These are phyloP conservation scores for Chaetoceros muelleri DNA, from an alignment of 108 stramenopile species.

Conservation along the genomic window DNA sequence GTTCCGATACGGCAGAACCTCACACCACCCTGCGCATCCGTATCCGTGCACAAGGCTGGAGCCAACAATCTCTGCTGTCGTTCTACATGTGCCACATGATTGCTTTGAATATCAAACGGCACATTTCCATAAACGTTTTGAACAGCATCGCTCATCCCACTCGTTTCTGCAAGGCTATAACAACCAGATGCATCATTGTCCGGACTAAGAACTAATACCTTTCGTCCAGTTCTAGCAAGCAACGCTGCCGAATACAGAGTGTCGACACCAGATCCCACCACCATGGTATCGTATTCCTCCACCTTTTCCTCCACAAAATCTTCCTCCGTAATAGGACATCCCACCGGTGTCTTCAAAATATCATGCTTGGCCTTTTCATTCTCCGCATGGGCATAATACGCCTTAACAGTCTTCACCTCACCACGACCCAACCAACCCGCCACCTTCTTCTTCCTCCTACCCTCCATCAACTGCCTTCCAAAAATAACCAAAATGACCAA, in stretches of 20 bases:
- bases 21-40: conserved; percentile 73
- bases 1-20: conserved; percentile 74
- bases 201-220: conserved; percentile 48
- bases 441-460: conserved; percentile 32
- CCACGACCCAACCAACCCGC: conserved; percentile 15
- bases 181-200: conserved; percentile 68
- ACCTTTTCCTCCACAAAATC: conserved; percentile 18
- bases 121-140: conserved; percentile 22
- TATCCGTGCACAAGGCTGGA: conserved; percentile 55
- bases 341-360: conserved; percentile 45
- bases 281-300: conserved; percentile 60
- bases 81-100: conserved; percentile 38
- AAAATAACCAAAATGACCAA: conserved; percentile 56
- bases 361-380: conserved; percentile 35
- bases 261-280: conserved; percentile 69
- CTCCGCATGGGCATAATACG: conserved; percentile 15
- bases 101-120: conserved; percentile 61
- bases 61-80: conserved; percentile 56
- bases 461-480: conserved; percentile 28
- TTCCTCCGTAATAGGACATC: conserved; percentile 27
- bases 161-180: conserved; percentile 15
- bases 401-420: conserved; percentile 7
- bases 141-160: conserved; percentile 4
- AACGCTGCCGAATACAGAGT: conserved; percentile 64
- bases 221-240: conserved; percentile 68